phyloP scores from a whole-genome alignment of 345 rosid genomes.

The Aegle marmelos region DNA sequence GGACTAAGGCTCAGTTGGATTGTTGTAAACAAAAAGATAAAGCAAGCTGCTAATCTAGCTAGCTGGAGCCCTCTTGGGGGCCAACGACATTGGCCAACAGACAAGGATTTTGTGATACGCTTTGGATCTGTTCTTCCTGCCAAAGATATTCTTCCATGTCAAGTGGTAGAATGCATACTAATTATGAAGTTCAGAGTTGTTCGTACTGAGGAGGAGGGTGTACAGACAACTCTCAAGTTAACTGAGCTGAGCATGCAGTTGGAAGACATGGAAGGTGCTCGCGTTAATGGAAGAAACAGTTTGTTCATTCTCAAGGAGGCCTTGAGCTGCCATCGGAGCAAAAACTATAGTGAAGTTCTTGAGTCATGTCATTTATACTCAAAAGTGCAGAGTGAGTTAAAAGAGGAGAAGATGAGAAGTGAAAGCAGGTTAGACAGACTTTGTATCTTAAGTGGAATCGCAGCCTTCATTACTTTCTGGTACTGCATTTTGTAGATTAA shows the following conservation, averaged over 20 bases:
- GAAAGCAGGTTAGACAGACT: slow-evolving; percentile 65
- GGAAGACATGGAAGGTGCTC: slow-evolving; percentile 82
- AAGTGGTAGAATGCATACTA: slow-evolving; percentile 67
- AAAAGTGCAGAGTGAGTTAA: slow-evolving; percentile 60
- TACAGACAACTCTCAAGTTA: slow-evolving; percentile 48
- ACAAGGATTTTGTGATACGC: slow-evolving; percentile 68
- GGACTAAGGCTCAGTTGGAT: slow-evolving; percentile 77
- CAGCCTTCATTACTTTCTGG: slow-evolving; percentile 62
- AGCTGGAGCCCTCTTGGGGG: slow-evolving; percentile 85
- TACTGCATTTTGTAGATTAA: slow-evolving; percentile 49
- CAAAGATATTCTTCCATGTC: slow-evolving; percentile 59
- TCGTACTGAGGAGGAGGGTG: slow-evolving; percentile 41
- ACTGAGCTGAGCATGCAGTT: slow-evolving; percentile 77
- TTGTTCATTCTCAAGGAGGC: slow-evolving; percentile 65
- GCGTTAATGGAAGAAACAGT: slow-evolving; percentile 72
- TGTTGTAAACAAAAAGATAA: slow-evolving; percentile 57
- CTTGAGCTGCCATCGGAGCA: slow-evolving; percentile 61
- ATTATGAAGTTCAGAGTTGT: slow-evolving; percentile 62
- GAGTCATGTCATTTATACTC: slow-evolving; percentile 70
- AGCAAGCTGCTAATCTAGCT: slow-evolving; percentile 68
- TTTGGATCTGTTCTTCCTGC: slow-evolving; percentile 83
- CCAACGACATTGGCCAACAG: slow-evolving; percentile 84
- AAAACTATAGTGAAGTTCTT: slow-evolving; percentile 63
- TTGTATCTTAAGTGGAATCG: slow-evolving; percentile 57
- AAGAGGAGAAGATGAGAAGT: slow-evolving; percentile 70